Conservation (phyloP, 2,329 filamentous ascomycete species). For the Aspergillus puulaauensis region DNA sequence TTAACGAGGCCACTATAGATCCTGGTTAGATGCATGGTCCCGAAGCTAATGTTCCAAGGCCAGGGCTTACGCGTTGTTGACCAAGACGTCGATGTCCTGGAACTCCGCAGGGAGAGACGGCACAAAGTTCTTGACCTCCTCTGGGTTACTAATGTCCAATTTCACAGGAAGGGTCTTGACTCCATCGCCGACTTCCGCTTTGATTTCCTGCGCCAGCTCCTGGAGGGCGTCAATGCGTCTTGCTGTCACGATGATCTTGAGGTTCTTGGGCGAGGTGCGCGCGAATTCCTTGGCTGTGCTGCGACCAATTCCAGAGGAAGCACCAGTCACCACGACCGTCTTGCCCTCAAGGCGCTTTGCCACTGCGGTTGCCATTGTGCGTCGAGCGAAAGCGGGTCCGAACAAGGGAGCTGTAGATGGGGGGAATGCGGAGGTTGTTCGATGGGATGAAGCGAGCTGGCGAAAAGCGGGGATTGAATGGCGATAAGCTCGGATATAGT, state of each 20-base stretch:
- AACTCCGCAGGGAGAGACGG: slow-evolving; percentile 74
- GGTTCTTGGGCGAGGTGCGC: slow-evolving; percentile 71
- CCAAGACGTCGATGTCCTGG: slow-evolving; percentile 78
- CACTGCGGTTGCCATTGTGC: slow-evolving; percentile 67
- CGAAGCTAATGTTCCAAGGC: no score
- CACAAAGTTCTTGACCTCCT: slow-evolving; percentile 73
- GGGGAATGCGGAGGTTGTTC: slow-evolving; percentile 19
- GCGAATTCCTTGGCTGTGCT: slow-evolving; percentile 84
- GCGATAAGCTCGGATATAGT: slow-evolving; percentile 19
- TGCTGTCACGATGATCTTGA: slow-evolving; percentile 87
- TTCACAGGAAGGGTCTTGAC: slow-evolving; percentile 80
- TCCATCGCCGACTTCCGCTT: slow-evolving; percentile 70
- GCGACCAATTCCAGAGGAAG: slow-evolving; percentile 85
- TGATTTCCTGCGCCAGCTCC: slow-evolving; percentile 74
- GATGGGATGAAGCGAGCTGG: slow-evolving; percentile 15
- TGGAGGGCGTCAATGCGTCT: slow-evolving; percentile 76
- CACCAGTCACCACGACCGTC: slow-evolving; percentile 87
- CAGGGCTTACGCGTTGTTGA: slow-evolving; percentile 80
- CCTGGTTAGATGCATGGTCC: neutral
- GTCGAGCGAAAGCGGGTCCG: slow-evolving; percentile 25
- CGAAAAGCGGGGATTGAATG: slow-evolving; percentile 26
- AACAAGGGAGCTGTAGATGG: slow-evolving; percentile 16
- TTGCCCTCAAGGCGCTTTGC: slow-evolving; percentile 87
- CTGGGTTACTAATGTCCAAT: slow-evolving; percentile 80
- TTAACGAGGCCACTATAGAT: slow-evolving; percentile 74